These are phyloP conservation scores for Penicillium angulare DNA, from an alignment of 495 filamentous ascomycete genomes.

Conservation along the genomic window DNA sequence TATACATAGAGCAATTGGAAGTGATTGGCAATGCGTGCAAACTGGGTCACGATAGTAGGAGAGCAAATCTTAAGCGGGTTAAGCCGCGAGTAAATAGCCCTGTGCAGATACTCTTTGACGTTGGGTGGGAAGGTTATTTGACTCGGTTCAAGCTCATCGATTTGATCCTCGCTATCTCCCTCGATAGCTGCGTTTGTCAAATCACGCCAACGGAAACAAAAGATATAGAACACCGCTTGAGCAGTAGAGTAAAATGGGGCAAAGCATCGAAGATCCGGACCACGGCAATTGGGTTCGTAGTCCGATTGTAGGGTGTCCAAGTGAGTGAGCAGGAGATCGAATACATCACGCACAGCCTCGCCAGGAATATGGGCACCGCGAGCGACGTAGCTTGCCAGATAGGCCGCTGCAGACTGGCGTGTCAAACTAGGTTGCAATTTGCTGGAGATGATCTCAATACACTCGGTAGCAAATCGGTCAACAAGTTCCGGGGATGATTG, in stretches of 20 bases:
- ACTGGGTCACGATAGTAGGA: constrained; percentile 85
- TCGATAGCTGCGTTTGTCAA: constrained; percentile 60
- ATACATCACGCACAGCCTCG: constrained; percentile 73
- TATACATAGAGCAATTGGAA: constrained; percentile 86
- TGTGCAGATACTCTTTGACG: constrained; percentile 67
- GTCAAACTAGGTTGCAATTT: constrained; percentile 61
- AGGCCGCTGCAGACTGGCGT: constrained; percentile 83
- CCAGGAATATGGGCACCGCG: constrained; percentile 76
- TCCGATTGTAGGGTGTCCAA: constrained; percentile 63
- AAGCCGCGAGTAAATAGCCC: constrained; percentile 77
- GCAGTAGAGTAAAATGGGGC: constrained; percentile 80
- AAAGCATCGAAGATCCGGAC: constrained; percentile 81
- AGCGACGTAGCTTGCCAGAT: constrained; percentile 89
- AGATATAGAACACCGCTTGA: constrained; percentile 91
- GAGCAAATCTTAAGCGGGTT: constrained; percentile 97
- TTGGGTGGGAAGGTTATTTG: constrained; percentile 72
- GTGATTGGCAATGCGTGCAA: constrained; percentile 80
- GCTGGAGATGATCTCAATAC: constrained; percentile 67
- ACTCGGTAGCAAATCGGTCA: constrained; percentile 76
- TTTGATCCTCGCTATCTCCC: constrained; percentile 48
- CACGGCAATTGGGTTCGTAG: constrained; percentile 67
- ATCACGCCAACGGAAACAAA: constrained; percentile 97
- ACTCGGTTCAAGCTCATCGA: constrained; percentile 54
- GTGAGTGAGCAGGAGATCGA: constrained; percentile 69
- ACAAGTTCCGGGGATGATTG: constrained; percentile 71